Base-by-base conservation (phyloP, 176 grass and related monocot genomes). In the Ampelocalamus luodianensis region DNA sequence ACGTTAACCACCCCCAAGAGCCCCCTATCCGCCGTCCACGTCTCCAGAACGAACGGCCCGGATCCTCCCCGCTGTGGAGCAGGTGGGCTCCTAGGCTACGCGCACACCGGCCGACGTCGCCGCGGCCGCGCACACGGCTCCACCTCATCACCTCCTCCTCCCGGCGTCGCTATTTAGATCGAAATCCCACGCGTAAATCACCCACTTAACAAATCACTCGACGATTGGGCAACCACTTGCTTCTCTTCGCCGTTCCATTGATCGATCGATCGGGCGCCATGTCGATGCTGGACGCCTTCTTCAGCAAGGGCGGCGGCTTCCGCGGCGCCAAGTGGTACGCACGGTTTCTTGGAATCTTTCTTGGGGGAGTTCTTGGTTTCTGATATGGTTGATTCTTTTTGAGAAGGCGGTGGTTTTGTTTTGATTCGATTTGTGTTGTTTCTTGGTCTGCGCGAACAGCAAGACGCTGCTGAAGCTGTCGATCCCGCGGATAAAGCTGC, bases 401-500 rank as follows among this genome's bases (percentile, higher is more conserved):
- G 8, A 1, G 15, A 17, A 53, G 8, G 46, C 10, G 6, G 20
- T 38, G 13, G 23, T 39, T 69, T 17, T 38, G 37, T 38, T 87
- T 24, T 50, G 59, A 51, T 87, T 62, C 24, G 62, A 58, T 49
- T 50, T 63, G 15, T n/a, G 40, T 37, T 36, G 23, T 40, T 38
- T 67, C 70, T 78, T 71, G 48, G 0, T 3, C 26, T 36, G 16
- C 70, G 23, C 10, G 60, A 46, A 72, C 68, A 99, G 96, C 86
- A 99, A 99, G 91, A 99, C 96, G 68, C 66, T 99, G 90, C 88
- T 99, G 75, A 99, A 99, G 88, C 79, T 99, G 89, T 73, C 96
- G 85, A 92, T 96, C 84, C 96, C 96, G 65, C 92, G 96, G 65
- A 99, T 99, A 80, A 99, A 92, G 87, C 83, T 99, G 88, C 85